These are phyloP conservation scores for Penicillium atrosanguineum DNA, from an alignment of 495 filamentous ascomycete genomes.

Conservation along the genomic window DNA sequence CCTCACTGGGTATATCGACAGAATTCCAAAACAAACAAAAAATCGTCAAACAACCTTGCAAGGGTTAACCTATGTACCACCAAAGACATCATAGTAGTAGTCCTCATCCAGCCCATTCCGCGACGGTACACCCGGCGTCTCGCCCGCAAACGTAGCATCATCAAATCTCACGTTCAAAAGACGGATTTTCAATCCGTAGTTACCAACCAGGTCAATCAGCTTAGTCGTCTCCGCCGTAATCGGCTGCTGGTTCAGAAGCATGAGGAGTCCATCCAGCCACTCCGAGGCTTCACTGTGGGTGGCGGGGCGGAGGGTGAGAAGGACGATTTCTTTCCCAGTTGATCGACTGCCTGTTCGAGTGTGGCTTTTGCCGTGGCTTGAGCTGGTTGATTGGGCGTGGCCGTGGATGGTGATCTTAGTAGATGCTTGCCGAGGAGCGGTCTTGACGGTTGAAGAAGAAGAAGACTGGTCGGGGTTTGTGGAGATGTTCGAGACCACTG, in stretches of 20 bases:
- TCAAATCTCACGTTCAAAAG: constrained; percentile 90
- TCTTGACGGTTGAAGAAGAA: constrained; percentile 56
- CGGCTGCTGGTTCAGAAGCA: constrained; percentile 91
- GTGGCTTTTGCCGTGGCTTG: constrained; percentile 22
- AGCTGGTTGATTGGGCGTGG: constrained; percentile 41
- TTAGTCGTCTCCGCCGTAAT: constrained; percentile 96
- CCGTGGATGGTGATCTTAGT: constrained; percentile 94
- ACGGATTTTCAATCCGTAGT: constrained; percentile 91
- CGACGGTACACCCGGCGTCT: constrained; percentile 44
- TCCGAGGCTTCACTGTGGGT: constrained; percentile 85
- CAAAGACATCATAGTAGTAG: constrained; percentile 56
- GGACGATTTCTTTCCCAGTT: constrained; percentile 54
- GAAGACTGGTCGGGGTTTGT: constrained; percentile 49
- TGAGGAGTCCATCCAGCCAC: constrained; percentile 93
- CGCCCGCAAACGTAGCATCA: constrained; percentile 51
- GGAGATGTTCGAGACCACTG: constrained; percentile 90
- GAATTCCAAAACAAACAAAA: constrained; percentile 3
- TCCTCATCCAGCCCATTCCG: constrained; percentile 52
- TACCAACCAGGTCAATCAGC: constrained; percentile 75
- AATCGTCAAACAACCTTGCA: background rate
- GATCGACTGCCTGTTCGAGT: constrained; percentile 34
- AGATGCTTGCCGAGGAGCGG: constrained; percentile 48
- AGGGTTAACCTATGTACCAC: constrained; percentile 30
- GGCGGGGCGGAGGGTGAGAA: constrained; percentile 79
- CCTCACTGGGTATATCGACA: constrained; percentile 22